A percentile compares a stretch with the other conserved stretches of the same genome.
Conservation (phyloP, 176 grass and related monocot genomes). For the Oryza punctata region DNA sequence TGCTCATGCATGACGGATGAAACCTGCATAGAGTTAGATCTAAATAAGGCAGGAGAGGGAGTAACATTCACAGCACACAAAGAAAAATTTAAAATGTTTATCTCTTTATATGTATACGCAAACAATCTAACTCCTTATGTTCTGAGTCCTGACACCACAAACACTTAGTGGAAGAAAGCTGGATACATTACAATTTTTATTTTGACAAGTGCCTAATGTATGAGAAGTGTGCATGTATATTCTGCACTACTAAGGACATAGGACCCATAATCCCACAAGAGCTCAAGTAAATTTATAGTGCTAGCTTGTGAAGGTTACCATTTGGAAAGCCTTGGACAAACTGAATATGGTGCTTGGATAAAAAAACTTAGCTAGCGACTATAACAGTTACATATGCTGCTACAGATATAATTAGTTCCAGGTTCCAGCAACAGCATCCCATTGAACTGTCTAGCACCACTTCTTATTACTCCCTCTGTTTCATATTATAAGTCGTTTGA, state of each 20-base stretch:
- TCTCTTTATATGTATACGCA: neutral
- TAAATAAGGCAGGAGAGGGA: constrained; percentile 14
- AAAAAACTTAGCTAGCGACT: neutral
- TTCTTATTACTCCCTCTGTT: no score
- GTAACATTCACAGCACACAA: constrained; percentile 13
- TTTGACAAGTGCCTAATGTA: neutral
- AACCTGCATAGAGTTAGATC: constrained; percentile 51
- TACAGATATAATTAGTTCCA: neutral
- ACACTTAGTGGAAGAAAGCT: constrained; percentile 9
- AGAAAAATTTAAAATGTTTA: neutral
- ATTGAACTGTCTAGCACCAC: no score
- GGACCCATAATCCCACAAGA: neutral
- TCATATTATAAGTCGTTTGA: no score
- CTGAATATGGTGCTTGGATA: neutral
- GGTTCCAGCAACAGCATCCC: no score
- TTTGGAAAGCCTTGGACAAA: neutral
- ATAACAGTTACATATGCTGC: neutral
- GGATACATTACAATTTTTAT: constrained; percentile 7
- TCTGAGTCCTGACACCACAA: constrained; percentile 12
- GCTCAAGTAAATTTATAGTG: neutral
- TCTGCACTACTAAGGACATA: neutral
- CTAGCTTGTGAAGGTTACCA: neutral
- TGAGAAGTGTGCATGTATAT: neutral
- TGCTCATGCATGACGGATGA: constrained; percentile 82
- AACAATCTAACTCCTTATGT: neutral